Base-by-base conservation (phyloP, 805 yeast genomes). In the Candida xyloterini region DNA sequence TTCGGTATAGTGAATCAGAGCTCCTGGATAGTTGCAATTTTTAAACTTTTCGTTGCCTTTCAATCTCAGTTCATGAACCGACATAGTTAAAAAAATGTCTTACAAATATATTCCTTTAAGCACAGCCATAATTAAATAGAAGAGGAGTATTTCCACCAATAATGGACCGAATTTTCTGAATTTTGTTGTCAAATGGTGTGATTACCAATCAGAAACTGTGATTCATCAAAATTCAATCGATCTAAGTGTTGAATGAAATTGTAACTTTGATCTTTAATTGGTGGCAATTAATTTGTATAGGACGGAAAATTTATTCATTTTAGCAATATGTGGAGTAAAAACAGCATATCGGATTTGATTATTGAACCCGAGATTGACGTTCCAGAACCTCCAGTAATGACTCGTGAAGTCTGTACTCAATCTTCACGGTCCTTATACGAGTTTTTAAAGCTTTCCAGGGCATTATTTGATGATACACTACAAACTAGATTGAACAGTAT, bases 401-500 rank as follows among this genome's bases (percentile, higher is more conserved):
- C 36, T 2, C 52, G 56, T 14, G 53, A 53, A 9, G 47, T 59
- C 3, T 70, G 76, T 42, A 45, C 61, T 3, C 48, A 57, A 1
- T 61, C 55, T 28, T 38, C 62, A 5, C 58, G 57, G 33, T 65
- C 70, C 0, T 49, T 70, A 5, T 45, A 67, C 22, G 49, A 61
- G 3, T 70, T 70, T 40, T 45, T 70, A 15, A 50, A 56, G 15
- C 42, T 62, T 1, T 67, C 73, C 3, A 51, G 76, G 44, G 45
- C 46, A 25, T 46, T 59, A 5, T 51, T 66, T 9, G 82, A 77
- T 46, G 81, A 76, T 50, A 68, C 67, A 4, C 50, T 76, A 0
- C 64, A 56, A 26, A 68, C 71, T 27, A 55, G 68, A 27, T 44
- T 76, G 20, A 73, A 75, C 35, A 67, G 69, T 8, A 43, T 65